These are phyloP conservation scores for Ustilago trichophora DNA, from an alignment of 1,284 basidiomycete genomes.

Conservation along the genomic window DNA sequence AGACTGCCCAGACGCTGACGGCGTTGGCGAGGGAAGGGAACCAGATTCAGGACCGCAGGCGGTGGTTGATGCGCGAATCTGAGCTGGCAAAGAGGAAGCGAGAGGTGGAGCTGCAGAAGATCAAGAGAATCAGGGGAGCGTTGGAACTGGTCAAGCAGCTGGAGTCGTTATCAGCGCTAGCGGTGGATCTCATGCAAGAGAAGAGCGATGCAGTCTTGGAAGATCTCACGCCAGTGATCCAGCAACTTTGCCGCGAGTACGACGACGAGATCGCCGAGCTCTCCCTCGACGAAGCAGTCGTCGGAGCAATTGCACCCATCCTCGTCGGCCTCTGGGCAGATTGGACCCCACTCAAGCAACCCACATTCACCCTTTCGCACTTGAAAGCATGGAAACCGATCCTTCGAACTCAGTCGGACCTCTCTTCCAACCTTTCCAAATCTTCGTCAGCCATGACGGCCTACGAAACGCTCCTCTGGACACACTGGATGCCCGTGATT, in stretches of 20 bases:
- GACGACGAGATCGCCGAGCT: slow-evolving; percentile 19
- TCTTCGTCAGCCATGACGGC: too few relatives aligned
- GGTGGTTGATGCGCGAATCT: slow-evolving; percentile 72
- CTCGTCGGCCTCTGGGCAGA: slow-evolving; percentile 74
- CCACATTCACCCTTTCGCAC: slow-evolving; percentile 71
- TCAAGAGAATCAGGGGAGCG: slow-evolving; percentile 41
- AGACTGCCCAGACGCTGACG: slow-evolving; percentile 82
- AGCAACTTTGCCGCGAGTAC: slow-evolving; percentile 13
- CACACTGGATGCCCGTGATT: slow-evolving; percentile 89
- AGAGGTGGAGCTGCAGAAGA: slow-evolving; percentile 72
- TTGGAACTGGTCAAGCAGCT: slow-evolving; percentile 39
- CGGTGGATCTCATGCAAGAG: neutral
- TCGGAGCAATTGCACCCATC: slow-evolving; percentile 84
- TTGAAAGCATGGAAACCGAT: slow-evolving; percentile 78
- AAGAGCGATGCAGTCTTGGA: slow-evolving; percentile 11
- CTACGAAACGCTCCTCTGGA: slow-evolving; percentile 93
- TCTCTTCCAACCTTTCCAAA: too few relatives aligned
- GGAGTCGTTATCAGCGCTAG: slow-evolving; percentile 13
- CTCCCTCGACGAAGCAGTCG: slow-evolving; percentile 81
- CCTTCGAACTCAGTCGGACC: slow-evolving; percentile 70
- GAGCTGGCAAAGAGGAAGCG: slow-evolving; percentile 75
- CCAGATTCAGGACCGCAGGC: slow-evolving; percentile 79
- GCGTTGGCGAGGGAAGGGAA: slow-evolving; percentile 89
- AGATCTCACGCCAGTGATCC: slow-evolving; percentile 23
- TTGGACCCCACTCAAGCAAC: slow-evolving; percentile 80